These are phyloP conservation scores for Porcisia deanei DNA, from an alignment of 208 protist genomes.

Conservation along the genomic window DNA sequence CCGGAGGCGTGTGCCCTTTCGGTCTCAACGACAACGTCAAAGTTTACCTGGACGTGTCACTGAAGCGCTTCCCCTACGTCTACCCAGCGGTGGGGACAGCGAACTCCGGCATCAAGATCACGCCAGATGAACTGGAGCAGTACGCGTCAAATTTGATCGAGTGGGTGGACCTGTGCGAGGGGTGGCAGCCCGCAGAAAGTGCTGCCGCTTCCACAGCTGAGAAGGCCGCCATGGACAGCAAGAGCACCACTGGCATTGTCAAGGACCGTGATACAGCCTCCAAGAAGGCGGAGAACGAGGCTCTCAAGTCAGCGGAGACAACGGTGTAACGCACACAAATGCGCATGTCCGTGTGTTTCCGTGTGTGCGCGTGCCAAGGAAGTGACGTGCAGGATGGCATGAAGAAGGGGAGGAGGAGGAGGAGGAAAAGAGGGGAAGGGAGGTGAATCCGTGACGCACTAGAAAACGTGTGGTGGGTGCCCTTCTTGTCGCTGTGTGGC, in stretches of 20 bases:
- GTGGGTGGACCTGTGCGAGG: constrained; percentile 71
- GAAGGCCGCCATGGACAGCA: not conserved
- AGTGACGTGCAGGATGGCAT: too few species aligned
- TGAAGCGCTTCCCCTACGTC: constrained; percentile 55
- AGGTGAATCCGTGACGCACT: too few species aligned
- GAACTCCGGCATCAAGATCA: constrained; percentile 47
- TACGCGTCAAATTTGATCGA: constrained; percentile 62
- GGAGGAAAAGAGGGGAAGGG: not conserved
- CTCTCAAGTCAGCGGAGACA: constrained; percentile 3
- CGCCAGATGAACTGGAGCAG: constrained; percentile 53
- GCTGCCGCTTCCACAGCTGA: not conserved
- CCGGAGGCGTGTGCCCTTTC: constrained; percentile 69
- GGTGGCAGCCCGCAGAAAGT: constrained; percentile 24
- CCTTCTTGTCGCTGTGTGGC: too few species aligned
- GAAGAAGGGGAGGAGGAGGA: too few species aligned
- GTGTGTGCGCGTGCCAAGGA: not conserved
- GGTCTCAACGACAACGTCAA: constrained; percentile 46
- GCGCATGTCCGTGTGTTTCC: not conserved
- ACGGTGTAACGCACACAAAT: not conserved
- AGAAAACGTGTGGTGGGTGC: too few species aligned
- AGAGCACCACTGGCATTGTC: not conserved
- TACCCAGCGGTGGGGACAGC: constrained; percentile 52
- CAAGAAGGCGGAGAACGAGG: constrained; percentile 20
- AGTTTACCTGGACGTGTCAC: constrained; percentile 70
- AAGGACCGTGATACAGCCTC: not conserved